A percentile compares a stretch with the other conserved stretches of the same genome.
phyloP scores from a whole-genome alignment of 257 asterid genomes.

The Cynanchum wilfordii region DNA sequence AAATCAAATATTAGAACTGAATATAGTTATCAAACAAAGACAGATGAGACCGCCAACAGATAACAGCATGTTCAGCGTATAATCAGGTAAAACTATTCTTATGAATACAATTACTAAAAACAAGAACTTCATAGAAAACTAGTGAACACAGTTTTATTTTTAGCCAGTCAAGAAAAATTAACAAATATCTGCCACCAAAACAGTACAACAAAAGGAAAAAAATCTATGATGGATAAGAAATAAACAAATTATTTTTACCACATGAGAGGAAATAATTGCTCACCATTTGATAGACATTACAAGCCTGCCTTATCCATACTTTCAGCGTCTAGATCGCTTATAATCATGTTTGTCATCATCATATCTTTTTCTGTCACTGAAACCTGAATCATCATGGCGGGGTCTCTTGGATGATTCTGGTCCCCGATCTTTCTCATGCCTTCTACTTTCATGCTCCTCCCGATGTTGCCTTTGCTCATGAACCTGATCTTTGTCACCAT shows the following conservation, averaged over 20 bases:
- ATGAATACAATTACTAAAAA: background rate
- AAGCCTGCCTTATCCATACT: background rate
- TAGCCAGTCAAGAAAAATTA: background rate
- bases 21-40: background rate
- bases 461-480: slow-evolving; percentile 22
- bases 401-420: slow-evolving; percentile 43
- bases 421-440: slow-evolving; percentile 45
- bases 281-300: background rate
- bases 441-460: slow-evolving; percentile 35
- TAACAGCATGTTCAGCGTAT: background rate
- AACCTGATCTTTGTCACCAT: slow-evolving; percentile 37
- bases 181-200: background rate
- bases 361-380: slow-evolving; percentile 40
- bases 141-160: background rate
- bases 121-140: background rate
- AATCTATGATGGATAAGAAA: background rate
- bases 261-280: background rate
- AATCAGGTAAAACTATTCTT: background rate
- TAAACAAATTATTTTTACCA: background rate
- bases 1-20: background rate
- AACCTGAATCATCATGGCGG: slow-evolving; percentile 48
- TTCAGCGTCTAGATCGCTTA: slow-evolving; percentile 39
- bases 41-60: background rate
- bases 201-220: background rate
- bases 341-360: slow-evolving; percentile 55